Evolutionary conservation across 2,329 filamentous ascomycete species (phyloP), one percentile per base, ranked within the genome.

Genomic region (Myriangium duriaei): DNA sequence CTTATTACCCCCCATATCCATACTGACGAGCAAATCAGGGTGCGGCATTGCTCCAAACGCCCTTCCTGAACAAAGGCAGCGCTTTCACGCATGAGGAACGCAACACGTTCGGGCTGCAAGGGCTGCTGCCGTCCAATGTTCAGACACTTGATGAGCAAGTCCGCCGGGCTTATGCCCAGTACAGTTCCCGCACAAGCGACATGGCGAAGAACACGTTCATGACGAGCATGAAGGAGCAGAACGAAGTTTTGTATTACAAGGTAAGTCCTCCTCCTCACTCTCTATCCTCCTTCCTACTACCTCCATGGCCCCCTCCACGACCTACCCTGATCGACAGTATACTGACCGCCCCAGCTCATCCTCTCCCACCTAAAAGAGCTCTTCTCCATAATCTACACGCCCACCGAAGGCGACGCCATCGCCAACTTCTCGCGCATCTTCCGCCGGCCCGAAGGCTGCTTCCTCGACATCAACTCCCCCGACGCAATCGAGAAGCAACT

Each of bases 381-480:
- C 81, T 87, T 92, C 52, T 76, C 79, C 29, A 65, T 93, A n/a
- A 82, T 93, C 17, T 94, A 93, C 53, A 93, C 86, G 0, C 86
- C 86, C 0, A 93, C 86, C 0, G 85, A 93, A 59, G 84, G 82
- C 6, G 83, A 92, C 29, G 86, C 86, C 0, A 93, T 93, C 35
- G 74, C 83, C 47, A 81, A 87, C 45, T 93, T 83, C 53, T 91
- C 83, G 0, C 64, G 77, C 0, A 56, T 91, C 0, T 93, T 93
- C 51, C 65, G 86, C 9, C 67, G 73, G 12, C 82, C 85, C 0
- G 80, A 88, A 47, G 86, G 86, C 0, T 85, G 82, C 49, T 92
- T 85, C 47, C 58, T 92, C 35, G 84, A 81, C 49, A 80, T 92
- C 33, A 65, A 74, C 12, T 74, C 86, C 39, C 59, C 71, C 4